Evolutionary conservation across 257 asterid species (phyloP).

Genomic region (Lycium ferocissimum): DNA sequence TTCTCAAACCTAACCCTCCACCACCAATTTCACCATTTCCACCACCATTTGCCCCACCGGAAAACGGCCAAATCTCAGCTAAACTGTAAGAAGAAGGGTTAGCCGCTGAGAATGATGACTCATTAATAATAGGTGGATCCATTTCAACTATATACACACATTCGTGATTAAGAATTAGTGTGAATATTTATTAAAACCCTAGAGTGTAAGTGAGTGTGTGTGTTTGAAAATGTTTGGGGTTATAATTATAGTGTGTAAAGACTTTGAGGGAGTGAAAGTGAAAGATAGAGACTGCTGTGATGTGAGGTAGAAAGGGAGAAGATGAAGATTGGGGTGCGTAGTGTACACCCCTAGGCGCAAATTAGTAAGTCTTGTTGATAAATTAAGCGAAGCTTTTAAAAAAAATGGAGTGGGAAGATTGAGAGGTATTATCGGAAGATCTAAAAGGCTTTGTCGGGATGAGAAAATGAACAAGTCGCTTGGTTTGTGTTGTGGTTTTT

Average conservation of each 20-base stretch:
- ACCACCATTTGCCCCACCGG: slow-evolving; percentile 41
- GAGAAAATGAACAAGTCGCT: neutral
- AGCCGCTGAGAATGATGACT: slow-evolving; percentile 72
- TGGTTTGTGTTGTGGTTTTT: neutral
- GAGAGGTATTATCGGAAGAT: slow-evolving; percentile 30
- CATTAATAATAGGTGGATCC: slow-evolving; percentile 88
- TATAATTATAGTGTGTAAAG: neutral
- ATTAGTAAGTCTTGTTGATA: neutral
- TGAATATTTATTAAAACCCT: slow-evolving; percentile 7
- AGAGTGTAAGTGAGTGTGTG: neutral
- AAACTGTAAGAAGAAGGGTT: slow-evolving; percentile 72
- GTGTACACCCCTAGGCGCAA: neutral
- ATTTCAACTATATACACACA: slow-evolving; percentile 40
- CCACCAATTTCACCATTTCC: slow-evolving; percentile 39
- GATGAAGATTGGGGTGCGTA: slow-evolving; percentile 25
- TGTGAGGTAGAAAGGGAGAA: slow-evolving; percentile 54
- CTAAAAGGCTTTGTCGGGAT: slow-evolving; percentile 30
- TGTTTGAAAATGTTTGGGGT: slow-evolving; percentile 14
- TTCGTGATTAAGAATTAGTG: neutral
- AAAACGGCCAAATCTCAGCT: slow-evolving; percentile 77
- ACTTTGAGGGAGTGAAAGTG: neutral
- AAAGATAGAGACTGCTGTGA: slow-evolving; percentile 36
- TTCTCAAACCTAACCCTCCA: slow-evolving; percentile 58
- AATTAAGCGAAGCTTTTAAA: neutral
- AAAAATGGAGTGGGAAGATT: neutral